Conservation (phyloP, 116 monocot genomes). For the Iris pallida region DNA sequence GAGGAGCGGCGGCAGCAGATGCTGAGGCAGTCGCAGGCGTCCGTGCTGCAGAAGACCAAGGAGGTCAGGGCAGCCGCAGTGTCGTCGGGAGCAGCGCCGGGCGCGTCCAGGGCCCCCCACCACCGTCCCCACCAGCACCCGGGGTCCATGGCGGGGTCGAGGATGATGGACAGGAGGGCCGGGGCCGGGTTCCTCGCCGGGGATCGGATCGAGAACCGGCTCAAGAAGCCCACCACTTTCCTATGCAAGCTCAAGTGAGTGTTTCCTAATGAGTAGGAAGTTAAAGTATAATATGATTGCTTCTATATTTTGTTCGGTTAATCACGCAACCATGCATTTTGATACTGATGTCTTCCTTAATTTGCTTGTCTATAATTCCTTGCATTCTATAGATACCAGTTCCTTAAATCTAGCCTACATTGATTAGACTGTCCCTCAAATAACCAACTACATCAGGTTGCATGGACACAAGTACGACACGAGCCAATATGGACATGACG, state of each 20-base stretch:
- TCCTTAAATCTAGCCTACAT: no score
- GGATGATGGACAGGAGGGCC: conserved; percentile 37
- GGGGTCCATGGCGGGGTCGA: conserved; percentile 43
- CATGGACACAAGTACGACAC: no score
- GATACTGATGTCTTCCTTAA: no score
- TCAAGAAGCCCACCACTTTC: conserved; percentile 92
- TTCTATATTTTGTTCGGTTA: not conserved
- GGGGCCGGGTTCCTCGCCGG: conserved; percentile 38
- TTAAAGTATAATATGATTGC: no score
- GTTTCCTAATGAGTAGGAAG: no score
- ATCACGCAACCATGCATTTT: not conserved
- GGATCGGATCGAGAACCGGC: conserved; percentile 69
- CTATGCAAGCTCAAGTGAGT: conserved; percentile 90
- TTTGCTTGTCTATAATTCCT: no score
- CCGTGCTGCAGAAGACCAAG: conserved; percentile 67
- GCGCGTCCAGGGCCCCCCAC: conserved; percentile 9
- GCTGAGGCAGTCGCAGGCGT: conserved; percentile 76
- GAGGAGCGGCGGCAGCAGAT: conserved; percentile 67
- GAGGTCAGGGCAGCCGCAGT: conserved; percentile 26
- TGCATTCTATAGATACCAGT: no score
- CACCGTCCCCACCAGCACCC: conserved; percentile 12
- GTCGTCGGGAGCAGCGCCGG: not conserved
- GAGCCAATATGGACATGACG: no score
- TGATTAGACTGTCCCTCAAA: no score
- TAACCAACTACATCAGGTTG: no score